Percentiles rank a stretch among this genome's conserved stretches.
Conservation (phyloP, 2,329 filamentous ascomycete genomes). For the Mycogone perniciosa region DNA sequence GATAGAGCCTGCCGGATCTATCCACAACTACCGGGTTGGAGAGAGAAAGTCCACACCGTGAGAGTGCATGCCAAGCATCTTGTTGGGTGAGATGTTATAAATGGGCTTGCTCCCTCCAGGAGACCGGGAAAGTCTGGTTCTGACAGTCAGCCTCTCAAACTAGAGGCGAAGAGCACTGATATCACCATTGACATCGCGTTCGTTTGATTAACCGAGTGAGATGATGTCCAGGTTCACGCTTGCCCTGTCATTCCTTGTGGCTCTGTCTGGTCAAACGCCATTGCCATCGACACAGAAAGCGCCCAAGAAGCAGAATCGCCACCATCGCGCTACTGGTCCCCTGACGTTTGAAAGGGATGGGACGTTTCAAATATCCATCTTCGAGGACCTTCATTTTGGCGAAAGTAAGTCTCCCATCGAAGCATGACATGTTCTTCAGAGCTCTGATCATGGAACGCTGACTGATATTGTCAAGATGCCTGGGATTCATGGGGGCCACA, state of each 20-base stretch:
- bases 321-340: background rate
- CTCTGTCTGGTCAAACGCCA: conserved; percentile 1
- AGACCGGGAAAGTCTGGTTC: too few species aligned
- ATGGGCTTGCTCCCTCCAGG: too few species aligned
- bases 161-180: too few species aligned
- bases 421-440: background rate
- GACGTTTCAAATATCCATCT: conserved; percentile 51
- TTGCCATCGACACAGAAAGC: background rate
- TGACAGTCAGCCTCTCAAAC: too few species aligned
- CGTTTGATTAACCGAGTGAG: background rate
- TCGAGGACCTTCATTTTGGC: conserved; percentile 66
- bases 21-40: too few species aligned
- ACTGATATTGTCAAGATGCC: conserved; percentile 28
- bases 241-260: background rate
- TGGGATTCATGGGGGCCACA: conserved; percentile 39
- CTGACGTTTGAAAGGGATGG: conserved; percentile 36
- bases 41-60: too few species aligned
- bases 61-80: too few species aligned
- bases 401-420: conserved; percentile 44
- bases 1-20: too few species aligned
- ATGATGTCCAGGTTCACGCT: background rate
- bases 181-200: too few species aligned
- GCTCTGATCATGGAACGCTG: background rate
- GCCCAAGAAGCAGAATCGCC: background rate
- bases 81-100: too few species aligned